A percentile compares a stretch with the other conserved stretches of the same genome.
Evolutionary conservation across 495 filamentous ascomycete genomes (phyloP).

Genomic region (Aspergillus heteromorphus): DNA sequence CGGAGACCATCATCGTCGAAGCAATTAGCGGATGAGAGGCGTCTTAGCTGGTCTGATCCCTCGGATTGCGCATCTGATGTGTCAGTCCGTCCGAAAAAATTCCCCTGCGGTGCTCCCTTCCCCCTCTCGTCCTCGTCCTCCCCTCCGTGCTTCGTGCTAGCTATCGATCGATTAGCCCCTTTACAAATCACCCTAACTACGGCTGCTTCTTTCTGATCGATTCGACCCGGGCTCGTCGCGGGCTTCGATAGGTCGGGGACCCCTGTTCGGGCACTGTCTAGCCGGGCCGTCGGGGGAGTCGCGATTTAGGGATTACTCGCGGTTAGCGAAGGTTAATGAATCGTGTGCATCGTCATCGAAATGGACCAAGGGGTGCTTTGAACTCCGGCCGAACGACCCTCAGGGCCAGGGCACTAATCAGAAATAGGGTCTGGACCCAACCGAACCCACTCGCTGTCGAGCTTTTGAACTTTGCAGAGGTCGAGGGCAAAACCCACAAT

Average conservation of each 20-base stretch:
- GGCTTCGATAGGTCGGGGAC: background rate
- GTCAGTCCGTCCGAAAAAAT: background rate
- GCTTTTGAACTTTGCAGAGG: too few species aligned
- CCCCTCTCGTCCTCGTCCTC: background rate
- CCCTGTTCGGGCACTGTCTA: background rate
- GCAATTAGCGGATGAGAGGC: constrained; percentile 1
- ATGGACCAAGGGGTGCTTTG: background rate
- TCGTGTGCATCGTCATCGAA: background rate
- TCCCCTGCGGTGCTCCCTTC: background rate
- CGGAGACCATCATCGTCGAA: background rate
- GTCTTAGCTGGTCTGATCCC: background rate
- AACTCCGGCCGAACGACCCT: too few species aligned
- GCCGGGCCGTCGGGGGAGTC: background rate
- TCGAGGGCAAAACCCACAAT: too few species aligned
- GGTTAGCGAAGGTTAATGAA: background rate
- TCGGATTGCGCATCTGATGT: constrained; percentile 4
- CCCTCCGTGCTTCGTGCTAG: background rate
- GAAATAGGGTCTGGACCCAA: background rate
- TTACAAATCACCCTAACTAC: background rate
- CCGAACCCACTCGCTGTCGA: background rate
- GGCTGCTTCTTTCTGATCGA: background rate
- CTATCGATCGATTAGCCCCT: background rate
- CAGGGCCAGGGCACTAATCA: background rate
- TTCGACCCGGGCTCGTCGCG: background rate
- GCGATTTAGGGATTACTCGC: background rate